phyloP scores from a whole-genome alignment of 2,329 filamentous ascomycete genomes.

The Malbranchea cinnamomea region DNA sequence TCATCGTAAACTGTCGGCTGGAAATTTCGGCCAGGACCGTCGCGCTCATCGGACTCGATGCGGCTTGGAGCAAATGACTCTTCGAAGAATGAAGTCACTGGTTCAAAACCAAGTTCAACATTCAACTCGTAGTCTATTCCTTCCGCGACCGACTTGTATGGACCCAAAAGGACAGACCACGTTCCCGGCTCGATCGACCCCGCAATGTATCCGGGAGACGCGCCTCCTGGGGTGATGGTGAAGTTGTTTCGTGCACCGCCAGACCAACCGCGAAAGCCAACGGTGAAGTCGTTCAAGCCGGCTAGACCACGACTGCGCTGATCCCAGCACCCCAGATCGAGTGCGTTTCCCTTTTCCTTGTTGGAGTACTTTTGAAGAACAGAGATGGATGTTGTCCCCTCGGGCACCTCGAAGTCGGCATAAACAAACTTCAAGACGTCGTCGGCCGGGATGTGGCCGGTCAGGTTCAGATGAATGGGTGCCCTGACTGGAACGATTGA shows the following conservation, averaged over 20 bases:
- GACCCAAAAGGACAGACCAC: constrained; percentile 13
- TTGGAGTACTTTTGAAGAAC: constrained; percentile 12
- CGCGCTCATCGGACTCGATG: constrained; percentile 5
- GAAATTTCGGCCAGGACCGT: constrained; percentile 3
- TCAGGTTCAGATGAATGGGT: constrained; percentile 10
- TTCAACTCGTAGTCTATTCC: constrained; percentile 13
- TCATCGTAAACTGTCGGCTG: background rate
- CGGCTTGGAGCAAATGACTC: constrained; percentile 6
- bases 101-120: constrained; percentile 9
- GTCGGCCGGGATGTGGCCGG: constrained; percentile 11
- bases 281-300: constrained; percentile 5
- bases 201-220: constrained; percentile 13
- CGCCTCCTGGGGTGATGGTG: constrained; percentile 11
- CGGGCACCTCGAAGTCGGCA: constrained; percentile 11
- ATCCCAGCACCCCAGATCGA: constrained; percentile 13
- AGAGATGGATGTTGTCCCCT: constrained; percentile 10
- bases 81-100: constrained; percentile 6
- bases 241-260: constrained; percentile 12
- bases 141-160: constrained; percentile 10
- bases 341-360: constrained; percentile 10
- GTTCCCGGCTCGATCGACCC: constrained; percentile 11
- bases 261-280: constrained; percentile 11
- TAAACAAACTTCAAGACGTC: constrained; percentile 14
- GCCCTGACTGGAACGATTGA: too few relatives aligned
- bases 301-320: constrained; percentile 9